A percentile compares a stretch with the other conserved stretches of the same genome.
Conservation (phyloP, 352 stramenopile genomes). For the Pythium sukuiense region DNA sequence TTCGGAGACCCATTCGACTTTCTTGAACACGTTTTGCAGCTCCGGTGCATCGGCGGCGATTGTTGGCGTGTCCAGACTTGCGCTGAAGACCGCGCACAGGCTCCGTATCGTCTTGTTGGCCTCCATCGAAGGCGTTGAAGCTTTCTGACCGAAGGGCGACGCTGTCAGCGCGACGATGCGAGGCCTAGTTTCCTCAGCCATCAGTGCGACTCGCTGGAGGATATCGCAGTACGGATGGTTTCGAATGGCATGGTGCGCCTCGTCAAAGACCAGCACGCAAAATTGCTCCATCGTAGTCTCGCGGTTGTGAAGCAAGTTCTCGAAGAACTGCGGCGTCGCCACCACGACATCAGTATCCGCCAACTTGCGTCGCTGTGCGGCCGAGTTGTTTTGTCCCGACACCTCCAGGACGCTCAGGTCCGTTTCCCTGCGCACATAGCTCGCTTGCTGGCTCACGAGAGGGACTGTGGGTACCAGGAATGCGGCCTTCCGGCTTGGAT, state of each 20-base stretch:
- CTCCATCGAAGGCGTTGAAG: slow-evolving; percentile 27
- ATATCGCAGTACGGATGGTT: slow-evolving; percentile 66
- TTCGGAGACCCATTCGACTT: slow-evolving; percentile 60
- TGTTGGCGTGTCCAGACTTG: slow-evolving; percentile 61
- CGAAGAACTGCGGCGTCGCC: slow-evolving; percentile 70
- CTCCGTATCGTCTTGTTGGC: slow-evolving; percentile 37
- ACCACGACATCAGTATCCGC: slow-evolving; percentile 39
- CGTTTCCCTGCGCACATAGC: slow-evolving; percentile 69
- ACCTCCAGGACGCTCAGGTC: slow-evolving; percentile 51
- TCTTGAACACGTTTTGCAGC: slow-evolving; percentile 52
- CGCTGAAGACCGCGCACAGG: slow-evolving; percentile 47
- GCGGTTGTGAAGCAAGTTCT: slow-evolving; percentile 49
- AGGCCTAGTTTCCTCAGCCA: slow-evolving; percentile 33
- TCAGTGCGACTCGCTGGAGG: slow-evolving; percentile 37
- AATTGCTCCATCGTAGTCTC: slow-evolving; percentile 52
- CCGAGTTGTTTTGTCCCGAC: slow-evolving; percentile 47
- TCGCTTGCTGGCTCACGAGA: slow-evolving; percentile 74
- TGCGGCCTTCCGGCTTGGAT: slow-evolving; percentile 50
- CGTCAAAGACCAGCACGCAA: slow-evolving; percentile 77
- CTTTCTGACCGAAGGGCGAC: slow-evolving; percentile 66
- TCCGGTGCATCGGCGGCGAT: slow-evolving; percentile 42
- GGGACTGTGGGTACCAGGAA: slow-evolving; percentile 76
- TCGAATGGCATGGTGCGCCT: slow-evolving; percentile 73
- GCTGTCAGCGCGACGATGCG: slow-evolving; percentile 68
- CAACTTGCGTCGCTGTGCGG: slow-evolving; percentile 21